These are phyloP conservation scores for Ogataea nonfermentans DNA, from an alignment of 805 yeast genomes.

Conservation along the genomic window DNA sequence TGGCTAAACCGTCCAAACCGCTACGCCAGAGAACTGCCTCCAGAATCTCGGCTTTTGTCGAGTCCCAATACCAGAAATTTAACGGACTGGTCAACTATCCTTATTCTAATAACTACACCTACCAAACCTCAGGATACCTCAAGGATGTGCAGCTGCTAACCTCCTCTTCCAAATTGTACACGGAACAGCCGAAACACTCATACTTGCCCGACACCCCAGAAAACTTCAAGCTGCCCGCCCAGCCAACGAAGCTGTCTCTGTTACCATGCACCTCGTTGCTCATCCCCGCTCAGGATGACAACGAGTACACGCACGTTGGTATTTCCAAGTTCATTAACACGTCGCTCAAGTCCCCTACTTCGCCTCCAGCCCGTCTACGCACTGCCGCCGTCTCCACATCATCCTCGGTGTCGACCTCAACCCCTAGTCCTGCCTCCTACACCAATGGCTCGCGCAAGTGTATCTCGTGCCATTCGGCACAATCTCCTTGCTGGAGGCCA, in stretches of 20 bases:
- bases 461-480: constrained; percentile 85
- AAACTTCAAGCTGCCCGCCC: constrained; percentile 25
- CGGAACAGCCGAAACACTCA: constrained; percentile 32
- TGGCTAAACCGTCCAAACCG: constrained; percentile 15
- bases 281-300: constrained; percentile 3
- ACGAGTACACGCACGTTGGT: constrained; percentile 8
- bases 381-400: constrained; percentile 14
- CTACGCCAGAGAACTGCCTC: constrained; percentile 12
- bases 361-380: constrained; percentile 15
- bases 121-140: constrained; percentile 47
- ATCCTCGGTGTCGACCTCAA: neutral
- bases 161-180: constrained; percentile 47
- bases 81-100: constrained; percentile 44
- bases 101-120: constrained; percentile 51
- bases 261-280: constrained; percentile 6
- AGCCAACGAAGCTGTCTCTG: constrained; percentile 8
- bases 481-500: constrained; percentile 98
- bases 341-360: constrained; percentile 13
- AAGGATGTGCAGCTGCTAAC: constrained; percentile 49
- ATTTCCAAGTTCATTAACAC: constrained; percentile 17
- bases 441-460: constrained; percentile 52
- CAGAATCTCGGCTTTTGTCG: constrained; percentile 25
- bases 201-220: constrained; percentile 13
- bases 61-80: constrained; percentile 23
- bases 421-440: constrained; percentile 6